Conservation (phyloP, 371 early-diverging fungal species). For the Mucor saturninus region DNA sequence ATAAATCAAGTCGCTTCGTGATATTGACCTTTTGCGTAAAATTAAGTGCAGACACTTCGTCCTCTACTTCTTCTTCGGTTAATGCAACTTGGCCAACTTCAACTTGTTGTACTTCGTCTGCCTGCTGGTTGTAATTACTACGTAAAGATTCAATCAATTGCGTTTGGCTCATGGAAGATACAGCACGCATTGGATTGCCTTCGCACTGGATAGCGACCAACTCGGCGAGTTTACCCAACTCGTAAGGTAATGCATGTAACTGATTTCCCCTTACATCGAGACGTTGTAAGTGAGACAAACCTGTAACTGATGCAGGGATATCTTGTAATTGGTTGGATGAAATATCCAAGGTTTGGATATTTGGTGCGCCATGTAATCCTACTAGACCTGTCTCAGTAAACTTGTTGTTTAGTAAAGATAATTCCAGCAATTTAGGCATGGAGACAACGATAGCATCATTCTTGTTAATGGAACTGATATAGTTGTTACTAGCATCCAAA, state of each 20-base stretch:
- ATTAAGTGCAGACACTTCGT: neutral
- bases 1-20: conserved; percentile 43
- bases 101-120: conserved; percentile 4
- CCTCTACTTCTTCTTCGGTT: conserved; percentile 4
- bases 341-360: conserved; percentile 68
- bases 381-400: conserved; percentile 28
- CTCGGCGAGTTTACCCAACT: conserved; percentile 56
- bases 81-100: neutral
- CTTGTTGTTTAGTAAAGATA: conserved; percentile 58
- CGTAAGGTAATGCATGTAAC: conserved; percentile 55
- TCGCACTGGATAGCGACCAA: conserved; percentile 59
- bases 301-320: conserved; percentile 56
- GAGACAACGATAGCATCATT: conserved; percentile 23
- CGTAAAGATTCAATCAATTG: conserved; percentile 57
- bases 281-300: conserved; percentile 48
- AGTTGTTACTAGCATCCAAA: conserved; percentile 65
- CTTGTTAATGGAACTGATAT: conserved; percentile 27
- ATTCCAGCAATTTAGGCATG: conserved; percentile 61
- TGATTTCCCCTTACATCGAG: conserved; percentile 71
- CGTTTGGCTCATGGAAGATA: conserved; percentile 50
- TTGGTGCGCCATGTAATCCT: conserved; percentile 34
- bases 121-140: conserved; percentile 29
- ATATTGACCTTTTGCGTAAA: conserved; percentile 18
- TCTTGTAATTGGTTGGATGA: conserved; percentile 62
- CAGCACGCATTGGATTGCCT: conserved; percentile 62